These are phyloP conservation scores for Aspergillus kassunensis DNA, from an alignment of 495 filamentous ascomycete species.

Conservation along the genomic window DNA sequence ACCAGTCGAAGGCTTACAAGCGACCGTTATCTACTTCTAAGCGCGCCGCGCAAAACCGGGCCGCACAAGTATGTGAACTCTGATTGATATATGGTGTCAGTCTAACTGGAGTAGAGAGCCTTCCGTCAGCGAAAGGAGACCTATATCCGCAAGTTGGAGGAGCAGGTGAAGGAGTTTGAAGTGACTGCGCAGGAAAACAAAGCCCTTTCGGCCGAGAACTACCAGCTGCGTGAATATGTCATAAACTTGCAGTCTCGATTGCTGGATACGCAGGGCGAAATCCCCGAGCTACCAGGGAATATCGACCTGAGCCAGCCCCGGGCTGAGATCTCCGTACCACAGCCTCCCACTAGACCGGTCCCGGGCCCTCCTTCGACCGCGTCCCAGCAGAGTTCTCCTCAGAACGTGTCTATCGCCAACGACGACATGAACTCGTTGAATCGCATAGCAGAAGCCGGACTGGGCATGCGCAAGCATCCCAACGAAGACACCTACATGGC, in stretches of 20 bases:
- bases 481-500: constrained; percentile 32
- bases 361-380: constrained; percentile 8
- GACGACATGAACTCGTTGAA: constrained; percentile 46
- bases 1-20: constrained; percentile 55
- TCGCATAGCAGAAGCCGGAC: constrained; percentile 42
- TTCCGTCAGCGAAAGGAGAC: constrained; percentile 97
- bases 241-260: constrained; percentile 86
- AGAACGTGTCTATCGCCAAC: constrained; percentile 23
- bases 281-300: constrained; percentile 72
- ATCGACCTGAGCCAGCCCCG: constrained; percentile 50
- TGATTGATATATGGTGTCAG: not conserved
- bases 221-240: constrained; percentile 84
- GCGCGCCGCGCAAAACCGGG: constrained; percentile 92
- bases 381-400: constrained; percentile 26
- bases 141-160: constrained; percentile 95
- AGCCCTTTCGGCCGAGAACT: constrained; percentile 78
- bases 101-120: constrained; percentile 61
- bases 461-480: constrained; percentile 46
- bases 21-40: constrained; percentile 92
- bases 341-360: constrained; percentile 15
- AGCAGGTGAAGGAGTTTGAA: constrained; percentile 75
- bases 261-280: constrained; percentile 75
- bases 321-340: constrained; percentile 25
- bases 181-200: constrained; percentile 68
- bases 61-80: constrained; percentile 73